Conservation (phyloP, 2,329 filamentous ascomycete genomes). For the Diaporthe sp. region DNA sequence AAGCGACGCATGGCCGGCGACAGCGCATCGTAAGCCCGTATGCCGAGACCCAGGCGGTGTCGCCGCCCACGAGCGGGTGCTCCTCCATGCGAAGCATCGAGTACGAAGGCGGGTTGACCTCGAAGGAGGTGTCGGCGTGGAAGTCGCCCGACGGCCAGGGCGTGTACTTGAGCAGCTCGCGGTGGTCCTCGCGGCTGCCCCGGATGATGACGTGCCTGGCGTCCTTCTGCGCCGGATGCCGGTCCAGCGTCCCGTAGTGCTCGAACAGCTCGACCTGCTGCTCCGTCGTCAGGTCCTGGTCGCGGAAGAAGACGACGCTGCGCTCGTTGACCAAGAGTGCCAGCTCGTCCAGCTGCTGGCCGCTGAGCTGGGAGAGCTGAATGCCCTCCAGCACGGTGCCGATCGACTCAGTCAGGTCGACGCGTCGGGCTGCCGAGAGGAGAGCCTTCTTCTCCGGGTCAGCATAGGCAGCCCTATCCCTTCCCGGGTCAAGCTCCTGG, state of each 20-base stretch:
- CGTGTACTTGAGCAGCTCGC: background rate
- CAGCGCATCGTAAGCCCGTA: background rate
- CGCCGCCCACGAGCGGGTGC: conserved; percentile 51
- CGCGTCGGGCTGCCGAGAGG: conserved; percentile 52
- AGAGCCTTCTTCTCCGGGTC: conserved; percentile 61
- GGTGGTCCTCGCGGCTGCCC: background rate
- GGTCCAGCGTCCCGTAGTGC: background rate
- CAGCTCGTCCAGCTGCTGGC: background rate
- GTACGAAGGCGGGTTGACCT: background rate
- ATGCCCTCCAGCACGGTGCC: background rate
- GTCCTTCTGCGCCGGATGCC: background rate
- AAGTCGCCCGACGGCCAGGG: background rate
- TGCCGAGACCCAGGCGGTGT: background rate
- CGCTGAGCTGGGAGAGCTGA: background rate
- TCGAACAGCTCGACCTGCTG: background rate
- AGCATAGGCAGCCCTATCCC: conserved; percentile 57
- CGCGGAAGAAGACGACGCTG: background rate
- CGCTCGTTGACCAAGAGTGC: background rate
- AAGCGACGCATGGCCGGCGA: background rate
- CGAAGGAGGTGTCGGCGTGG: background rate
- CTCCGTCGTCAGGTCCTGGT: background rate
- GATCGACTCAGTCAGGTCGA: conserved; percentile 3
- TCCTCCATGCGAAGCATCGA: background rate
- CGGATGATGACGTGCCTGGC: background rate
- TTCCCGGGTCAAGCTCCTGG: conserved; percentile 49